These are phyloP conservation scores for Rubia tinctorum DNA, from an alignment of 305 asterid species.

Conservation along the genomic window DNA sequence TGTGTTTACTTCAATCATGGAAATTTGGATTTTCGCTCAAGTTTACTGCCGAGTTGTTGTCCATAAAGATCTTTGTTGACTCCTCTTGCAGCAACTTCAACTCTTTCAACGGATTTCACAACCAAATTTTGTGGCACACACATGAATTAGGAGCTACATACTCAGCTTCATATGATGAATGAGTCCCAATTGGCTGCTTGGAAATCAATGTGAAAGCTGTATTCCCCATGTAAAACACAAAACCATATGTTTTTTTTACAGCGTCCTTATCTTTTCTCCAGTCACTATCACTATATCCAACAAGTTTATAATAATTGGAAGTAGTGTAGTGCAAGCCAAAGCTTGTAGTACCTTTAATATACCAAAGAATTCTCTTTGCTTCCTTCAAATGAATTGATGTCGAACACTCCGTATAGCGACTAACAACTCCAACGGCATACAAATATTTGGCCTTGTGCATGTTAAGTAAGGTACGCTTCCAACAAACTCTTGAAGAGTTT, in stretches of 20 bases:
- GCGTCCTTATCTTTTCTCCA: background rate
- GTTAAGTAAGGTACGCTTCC: background rate
- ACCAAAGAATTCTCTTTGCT: background rate
- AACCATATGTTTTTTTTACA: no score
- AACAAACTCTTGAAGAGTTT: background rate
- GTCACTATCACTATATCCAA: background rate
- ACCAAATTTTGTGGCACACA: constrained; percentile 6
- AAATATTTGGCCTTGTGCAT: background rate
- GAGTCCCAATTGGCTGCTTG: background rate
- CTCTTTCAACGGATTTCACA: background rate
- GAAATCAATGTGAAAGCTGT: background rate
- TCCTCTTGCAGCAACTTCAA: background rate
- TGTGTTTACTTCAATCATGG: no score
- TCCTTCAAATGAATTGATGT: background rate
- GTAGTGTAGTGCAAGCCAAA: background rate
- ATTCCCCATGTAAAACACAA: no score
- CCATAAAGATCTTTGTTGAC: background rate
- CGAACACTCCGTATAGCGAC: background rate
- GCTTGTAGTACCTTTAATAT: background rate
- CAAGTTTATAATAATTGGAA: background rate
- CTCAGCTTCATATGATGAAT: constrained; percentile 4
- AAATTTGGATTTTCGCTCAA: no score
- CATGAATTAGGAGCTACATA: constrained; percentile 5
- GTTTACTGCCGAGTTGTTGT: background rate
- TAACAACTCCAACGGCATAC: background rate